Evolutionary conservation across 1,284 basidiomycete genomes (phyloP), one percentile per base, ranked within the genome.

Genomic region (Apiotrichum sp.): DNA sequence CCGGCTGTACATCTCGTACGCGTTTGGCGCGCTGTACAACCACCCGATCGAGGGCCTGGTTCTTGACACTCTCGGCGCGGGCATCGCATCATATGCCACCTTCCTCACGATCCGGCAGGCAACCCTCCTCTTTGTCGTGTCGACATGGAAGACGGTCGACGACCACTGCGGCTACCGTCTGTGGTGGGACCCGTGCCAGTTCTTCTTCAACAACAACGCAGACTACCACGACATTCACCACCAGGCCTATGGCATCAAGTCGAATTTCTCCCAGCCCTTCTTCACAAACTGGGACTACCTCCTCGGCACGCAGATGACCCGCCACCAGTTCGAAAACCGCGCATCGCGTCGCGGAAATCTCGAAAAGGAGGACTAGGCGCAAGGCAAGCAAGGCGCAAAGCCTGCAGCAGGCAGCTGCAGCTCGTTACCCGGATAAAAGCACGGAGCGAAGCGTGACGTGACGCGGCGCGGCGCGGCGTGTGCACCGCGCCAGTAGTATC

Each of bases 141-240:
- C 88, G 14, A 89, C 88, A 0, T 78, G 89, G 68, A 99, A 99
- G 80, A 98, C 95, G 1, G 92, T 98, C 45, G 93, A 97, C 65
- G 96, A 98, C 73, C 95, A 98, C 75, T 97, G 93, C 62, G 95
- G 95, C 1, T 97, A 96, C 73, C 80, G 77, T 32, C 77, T 98
- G 29, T 91, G 91, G 52, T 92, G 86, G 77, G 93, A 96, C 70
- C 89, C 89, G 1, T 79, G 93, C 47, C 93, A 98, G 73, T 70
- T 90, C 65, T 68, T 97, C 55, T 90, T 87, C 59, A 80, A 82
- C n/a, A 99, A 99, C 74, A 96, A 91, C 70, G 89, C 93, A 2
- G 91, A 96, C 73, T 99, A 97, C 75, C 95, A 98, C 75, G 95
- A 98, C 75, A 96, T 98, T 59, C 95, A 98, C 73, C 95, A 98